Base-by-base conservation (phyloP, 2,329 filamentous ascomycete species). In the Intubia oerlemansii region DNA sequence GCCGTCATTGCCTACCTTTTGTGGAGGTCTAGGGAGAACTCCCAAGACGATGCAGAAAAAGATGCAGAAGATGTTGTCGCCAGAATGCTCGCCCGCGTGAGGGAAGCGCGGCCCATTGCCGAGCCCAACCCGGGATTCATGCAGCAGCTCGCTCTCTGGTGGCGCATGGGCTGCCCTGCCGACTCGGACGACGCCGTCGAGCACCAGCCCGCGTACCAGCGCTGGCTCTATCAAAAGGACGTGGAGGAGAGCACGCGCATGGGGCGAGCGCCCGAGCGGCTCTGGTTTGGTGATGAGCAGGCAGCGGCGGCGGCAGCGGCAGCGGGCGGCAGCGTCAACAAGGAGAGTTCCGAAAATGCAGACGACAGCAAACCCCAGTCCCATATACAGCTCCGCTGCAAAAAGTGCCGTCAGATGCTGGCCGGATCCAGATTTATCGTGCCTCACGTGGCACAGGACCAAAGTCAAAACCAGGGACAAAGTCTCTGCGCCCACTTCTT, bases 51-150 rank as follows among this genome's bases (percentile, higher is more conserved):
- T n/a, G n/a, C n/a, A n/a, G n/a, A n/a, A n/a, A n/a, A n/a, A n/a
- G n/a, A n/a, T n/a, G n/a, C n/a, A n/a, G n/a, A n/a, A n/a, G n/a
- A n/a, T n/a, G n/a, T n/a, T n/a, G n/a, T n/a, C n/a, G n/a, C n/a
- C n/a, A n/a, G n/a, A n/a, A n/a, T 84, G 3, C 54, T 95, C 28
- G 56, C 59, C 16, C 61, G 74, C 38, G 57, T 95, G 28, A 68
- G 71, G 30, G 53, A 73, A 44, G 65, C 63, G 24, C 69, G 85
- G 22, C 67, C 76, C 11, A 65, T 88, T 31, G 84, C 76, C 35
- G 80, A 91, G 44, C 88, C 88, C 4, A 98, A 98, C 46, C 56
- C 68, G 18, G 85, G 84, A 17, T 98, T 98, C 59, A 82, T 85
- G 70, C 57, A 68, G 28, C 88, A 98, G 50, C 62, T 98, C 5